Evolutionary conservation across 225 moss, liverwort and hornwort genomes (phyloP).

Genomic region (Marchantia polymorpha): DNA sequence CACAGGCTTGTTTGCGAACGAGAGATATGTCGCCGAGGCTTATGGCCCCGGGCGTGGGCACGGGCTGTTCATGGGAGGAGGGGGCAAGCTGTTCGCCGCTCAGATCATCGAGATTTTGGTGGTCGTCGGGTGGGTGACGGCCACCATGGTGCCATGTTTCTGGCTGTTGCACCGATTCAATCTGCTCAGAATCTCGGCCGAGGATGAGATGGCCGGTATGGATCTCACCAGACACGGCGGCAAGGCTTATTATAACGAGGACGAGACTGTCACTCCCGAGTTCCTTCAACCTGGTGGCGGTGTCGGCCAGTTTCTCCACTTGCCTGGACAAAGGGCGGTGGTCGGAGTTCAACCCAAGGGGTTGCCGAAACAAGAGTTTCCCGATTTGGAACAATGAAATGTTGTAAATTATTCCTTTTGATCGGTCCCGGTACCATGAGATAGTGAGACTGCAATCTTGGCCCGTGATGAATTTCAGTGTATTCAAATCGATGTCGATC

Average conservation of each 20-base stretch:
- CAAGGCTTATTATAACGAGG: slow-evolving; percentile 53
- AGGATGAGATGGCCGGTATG: slow-evolving; percentile 74
- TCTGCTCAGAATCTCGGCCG: slow-evolving; percentile 52
- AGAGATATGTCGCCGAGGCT: slow-evolving; percentile 42
- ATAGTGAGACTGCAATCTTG: too few relatives aligned
- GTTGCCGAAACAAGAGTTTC: background rate
- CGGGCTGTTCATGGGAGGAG: slow-evolving; percentile 68
- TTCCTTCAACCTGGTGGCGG: too few relatives aligned
- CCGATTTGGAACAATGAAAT: too few relatives aligned
- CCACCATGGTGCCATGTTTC: slow-evolving; percentile 56
- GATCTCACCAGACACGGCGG: slow-evolving; percentile 70
- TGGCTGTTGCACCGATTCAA: slow-evolving; percentile 38
- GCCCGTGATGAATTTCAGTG: too few relatives aligned
- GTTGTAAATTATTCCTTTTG: background rate
- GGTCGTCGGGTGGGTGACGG: slow-evolving; percentile 54
- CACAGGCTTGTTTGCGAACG: slow-evolving; percentile 61
- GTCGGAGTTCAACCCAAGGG: background rate
- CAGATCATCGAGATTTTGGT: slow-evolving; percentile 62
- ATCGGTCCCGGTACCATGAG: background rate
- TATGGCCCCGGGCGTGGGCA: slow-evolving; percentile 30
- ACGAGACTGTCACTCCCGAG: slow-evolving; percentile 27
- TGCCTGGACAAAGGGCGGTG: background rate
- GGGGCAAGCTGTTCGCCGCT: slow-evolving; percentile 56
- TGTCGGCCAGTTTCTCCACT: background rate
- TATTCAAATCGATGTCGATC: too few relatives aligned